Conservation (phyloP, 2,329 filamentous ascomycete genomes). For the Curvularia spicifera region DNA sequence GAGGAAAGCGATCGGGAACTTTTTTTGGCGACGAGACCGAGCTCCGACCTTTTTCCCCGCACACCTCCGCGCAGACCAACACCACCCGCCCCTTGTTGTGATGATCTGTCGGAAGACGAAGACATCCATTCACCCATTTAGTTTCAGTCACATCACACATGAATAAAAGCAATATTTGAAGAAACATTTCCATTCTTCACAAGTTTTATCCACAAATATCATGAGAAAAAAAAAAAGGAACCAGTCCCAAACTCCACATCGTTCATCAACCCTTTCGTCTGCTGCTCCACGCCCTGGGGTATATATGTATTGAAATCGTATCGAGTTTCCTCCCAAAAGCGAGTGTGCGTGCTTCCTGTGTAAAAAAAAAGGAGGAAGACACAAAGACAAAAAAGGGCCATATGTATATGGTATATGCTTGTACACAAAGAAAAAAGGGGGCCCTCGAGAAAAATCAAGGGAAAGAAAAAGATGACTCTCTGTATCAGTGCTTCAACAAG, state of each 20-base stretch:
- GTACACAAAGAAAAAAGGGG: slow-evolving; percentile 16
- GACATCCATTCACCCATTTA: background rate
- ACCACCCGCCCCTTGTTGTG: background rate
- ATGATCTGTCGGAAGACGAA: background rate
- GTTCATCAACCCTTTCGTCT: background rate
- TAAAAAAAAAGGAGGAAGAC: slow-evolving; percentile 15
- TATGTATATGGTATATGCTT: slow-evolving; percentile 33
- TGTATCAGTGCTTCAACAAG: background rate
- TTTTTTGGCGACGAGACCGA: slow-evolving; percentile 16
- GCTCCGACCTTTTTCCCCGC: slow-evolving; percentile 15
- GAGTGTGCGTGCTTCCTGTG: slow-evolving; percentile 12
- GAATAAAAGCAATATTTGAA: background rate
- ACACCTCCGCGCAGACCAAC: slow-evolving; percentile 6
- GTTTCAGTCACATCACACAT: no score
- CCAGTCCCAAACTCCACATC: slow-evolving; percentile 13
- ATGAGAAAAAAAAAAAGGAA: slow-evolving; percentile 1
- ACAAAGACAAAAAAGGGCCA: slow-evolving; percentile 16
- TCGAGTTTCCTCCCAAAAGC: slow-evolving; percentile 16
- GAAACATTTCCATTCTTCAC: background rate
- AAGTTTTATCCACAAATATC: background rate
- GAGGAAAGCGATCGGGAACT: slow-evolving; percentile 8
- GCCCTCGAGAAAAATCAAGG: slow-evolving; percentile 4
- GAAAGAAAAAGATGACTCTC: slow-evolving; percentile 22
- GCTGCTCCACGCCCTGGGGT: slow-evolving; percentile 14
- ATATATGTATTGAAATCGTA: slow-evolving; percentile 23